Evolutionary conservation across 768 basidiomycete genomes (phyloP).

Genomic region (Floccularia luteovirens): DNA sequence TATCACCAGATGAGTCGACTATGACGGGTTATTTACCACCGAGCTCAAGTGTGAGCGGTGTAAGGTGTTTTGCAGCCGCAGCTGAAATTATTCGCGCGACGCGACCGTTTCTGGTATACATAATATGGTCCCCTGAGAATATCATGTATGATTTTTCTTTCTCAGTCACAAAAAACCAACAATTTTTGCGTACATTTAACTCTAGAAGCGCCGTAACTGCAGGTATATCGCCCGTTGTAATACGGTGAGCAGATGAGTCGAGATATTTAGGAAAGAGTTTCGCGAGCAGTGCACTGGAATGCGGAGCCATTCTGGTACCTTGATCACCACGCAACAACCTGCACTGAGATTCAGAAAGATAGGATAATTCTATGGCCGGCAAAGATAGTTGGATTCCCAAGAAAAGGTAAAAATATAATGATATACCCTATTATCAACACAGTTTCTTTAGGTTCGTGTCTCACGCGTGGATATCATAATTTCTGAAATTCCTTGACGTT

Average conservation of each 20-base stretch:
- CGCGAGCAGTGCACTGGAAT: conserved; percentile 46
- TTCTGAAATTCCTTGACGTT: conserved; percentile 44
- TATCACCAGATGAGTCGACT: conserved; percentile 61
- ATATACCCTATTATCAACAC: conserved; percentile 66
- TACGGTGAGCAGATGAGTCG: conserved; percentile 53
- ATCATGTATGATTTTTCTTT: too few species aligned
- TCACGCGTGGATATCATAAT: conserved; percentile 53
- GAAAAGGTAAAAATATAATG: conserved; percentile 52
- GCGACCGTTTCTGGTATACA: conserved; percentile 57
- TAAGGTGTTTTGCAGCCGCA: conserved; percentile 73
- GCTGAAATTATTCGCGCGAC: conserved; percentile 61
- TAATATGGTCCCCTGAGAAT: too few species aligned
- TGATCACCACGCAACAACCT: conserved; percentile 69
- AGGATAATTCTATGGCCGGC: not conserved
- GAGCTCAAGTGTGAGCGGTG: conserved; percentile 50
- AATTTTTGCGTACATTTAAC: too few species aligned
- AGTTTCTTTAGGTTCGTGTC: conserved; percentile 74
- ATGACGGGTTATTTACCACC: conserved; percentile 63
- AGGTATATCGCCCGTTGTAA: conserved; percentile 61
- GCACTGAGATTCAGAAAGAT: conserved; percentile 7
- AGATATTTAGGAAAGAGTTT: conserved; percentile 73
- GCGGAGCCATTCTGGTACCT: conserved; percentile 68
- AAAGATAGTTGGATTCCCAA: conserved; percentile 24
- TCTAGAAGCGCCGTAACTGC: conserved; percentile 61
- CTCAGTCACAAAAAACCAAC: too few species aligned